Conservation (phyloP, 1,284 basidiomycete species). For the Pulveroboletus sp. region DNA sequence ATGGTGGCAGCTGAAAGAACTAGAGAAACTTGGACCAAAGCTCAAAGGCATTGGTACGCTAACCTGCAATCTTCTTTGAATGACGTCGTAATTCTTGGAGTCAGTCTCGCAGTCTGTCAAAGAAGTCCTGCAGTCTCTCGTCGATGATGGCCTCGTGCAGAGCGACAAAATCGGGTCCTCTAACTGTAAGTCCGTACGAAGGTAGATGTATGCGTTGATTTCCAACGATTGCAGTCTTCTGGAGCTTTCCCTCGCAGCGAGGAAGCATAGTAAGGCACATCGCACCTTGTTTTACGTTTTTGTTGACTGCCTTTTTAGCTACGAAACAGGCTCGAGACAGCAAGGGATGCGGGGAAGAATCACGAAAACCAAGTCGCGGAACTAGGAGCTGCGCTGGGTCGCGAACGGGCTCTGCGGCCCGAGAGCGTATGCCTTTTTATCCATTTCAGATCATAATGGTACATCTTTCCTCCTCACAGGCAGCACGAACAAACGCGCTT, state of each 20-base stretch:
- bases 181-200: conserved; percentile 63
- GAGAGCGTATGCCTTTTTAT: conserved; percentile 56
- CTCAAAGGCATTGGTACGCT: conserved; percentile 81
- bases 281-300: not conserved
- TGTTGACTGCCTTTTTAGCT: conserved; percentile 44
- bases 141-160: conserved; percentile 81
- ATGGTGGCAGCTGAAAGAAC: conserved; percentile 70
- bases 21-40: conserved; percentile 83
- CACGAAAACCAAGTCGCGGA: conserved; percentile 53
- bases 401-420: conserved; percentile 57
- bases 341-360: conserved; percentile 49
- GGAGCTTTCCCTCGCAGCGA: conserved; percentile 88
- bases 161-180: conserved; percentile 89
- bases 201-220: conserved; percentile 38
- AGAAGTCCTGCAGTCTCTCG: conserved; percentile 81
- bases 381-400: conserved; percentile 46
- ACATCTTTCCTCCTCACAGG: conserved; percentile 43
- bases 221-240: conserved; percentile 65
- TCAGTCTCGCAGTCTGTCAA: conserved; percentile 86
- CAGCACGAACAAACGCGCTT: conserved; percentile 53
- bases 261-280: conserved; percentile 61
- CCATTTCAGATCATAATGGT: not conserved
- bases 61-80: not conserved
- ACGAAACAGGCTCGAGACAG: conserved; percentile 58
- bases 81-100: not conserved